A percentile compares a stretch with the other conserved stretches of the same genome.
These are phyloP conservation scores for Colletotrichum shisoi DNA, from an alignment of 2,329 filamentous ascomycete species.

Conservation along the genomic window DNA sequence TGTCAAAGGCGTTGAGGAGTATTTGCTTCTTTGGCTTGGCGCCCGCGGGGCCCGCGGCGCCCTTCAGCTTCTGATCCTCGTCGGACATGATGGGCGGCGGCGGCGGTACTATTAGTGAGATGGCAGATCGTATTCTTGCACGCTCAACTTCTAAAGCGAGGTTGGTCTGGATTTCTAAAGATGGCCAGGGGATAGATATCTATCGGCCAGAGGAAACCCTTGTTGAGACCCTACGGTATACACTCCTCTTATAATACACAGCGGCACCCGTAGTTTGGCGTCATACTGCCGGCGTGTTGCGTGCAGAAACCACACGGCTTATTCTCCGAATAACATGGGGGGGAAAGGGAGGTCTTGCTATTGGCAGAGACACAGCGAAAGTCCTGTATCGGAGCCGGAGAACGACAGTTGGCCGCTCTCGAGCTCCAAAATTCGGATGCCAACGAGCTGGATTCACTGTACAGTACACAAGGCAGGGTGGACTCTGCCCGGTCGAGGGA, in stretches of 20 bases:
- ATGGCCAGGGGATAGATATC: no score
- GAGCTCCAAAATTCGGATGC: no score
- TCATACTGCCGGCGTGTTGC: slow-evolving; percentile 7
- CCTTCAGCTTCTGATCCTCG: background rate
- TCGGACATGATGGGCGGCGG: background rate
- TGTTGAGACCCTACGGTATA: background rate
- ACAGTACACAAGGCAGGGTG: background rate
- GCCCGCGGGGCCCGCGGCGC: no score
- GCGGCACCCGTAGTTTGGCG: background rate
- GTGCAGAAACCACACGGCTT: slow-evolving; percentile 16
- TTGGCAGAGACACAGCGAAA: no score
- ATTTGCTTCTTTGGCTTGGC: slow-evolving; percentile 16
- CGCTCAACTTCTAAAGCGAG: background rate
- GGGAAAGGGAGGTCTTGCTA: background rate
- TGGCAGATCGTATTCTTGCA: no score
- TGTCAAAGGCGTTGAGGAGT: slow-evolving; percentile 26
- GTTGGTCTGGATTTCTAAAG: no score
- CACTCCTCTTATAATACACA: background rate
- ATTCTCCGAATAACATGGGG: background rate
- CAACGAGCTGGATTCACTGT: background rate
- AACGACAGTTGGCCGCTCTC: background rate
- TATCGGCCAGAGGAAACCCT: background rate
- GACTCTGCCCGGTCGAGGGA: slow-evolving; percentile 4
- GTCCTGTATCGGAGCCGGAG: slow-evolving; percentile 22
- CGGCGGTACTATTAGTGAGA: no score